These are phyloP conservation scores for Boletus patriciae DNA, from an alignment of 768 basidiomycete species.

Conservation along the genomic window DNA sequence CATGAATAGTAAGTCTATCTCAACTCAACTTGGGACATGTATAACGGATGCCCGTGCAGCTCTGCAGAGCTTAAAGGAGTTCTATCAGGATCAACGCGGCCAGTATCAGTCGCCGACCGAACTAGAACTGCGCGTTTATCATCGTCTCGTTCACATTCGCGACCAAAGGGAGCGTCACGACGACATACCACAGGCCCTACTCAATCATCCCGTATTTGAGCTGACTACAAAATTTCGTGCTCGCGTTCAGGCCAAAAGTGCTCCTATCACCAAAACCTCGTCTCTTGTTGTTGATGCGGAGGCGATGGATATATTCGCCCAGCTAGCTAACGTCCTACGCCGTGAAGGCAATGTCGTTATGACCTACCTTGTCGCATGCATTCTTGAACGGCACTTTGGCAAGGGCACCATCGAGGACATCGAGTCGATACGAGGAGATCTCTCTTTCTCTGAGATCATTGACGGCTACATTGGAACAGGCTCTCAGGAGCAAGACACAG, in stretches of 20 bases:
- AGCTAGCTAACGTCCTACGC: constrained; percentile 60
- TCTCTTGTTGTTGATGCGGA: constrained; percentile 59
- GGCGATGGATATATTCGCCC: constrained; percentile 64
- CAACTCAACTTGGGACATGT: not conserved
- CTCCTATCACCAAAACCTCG: constrained; percentile 70
- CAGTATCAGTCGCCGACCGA: constrained; percentile 76
- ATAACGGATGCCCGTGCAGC: constrained; percentile 49
- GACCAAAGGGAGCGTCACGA: constrained; percentile 78
- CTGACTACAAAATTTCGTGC: constrained; percentile 78
- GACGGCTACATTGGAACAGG: constrained; percentile 51
- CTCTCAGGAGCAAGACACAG: constrained; percentile 27
- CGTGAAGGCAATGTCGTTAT: constrained; percentile 65
- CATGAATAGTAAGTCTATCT: constrained; percentile 72
- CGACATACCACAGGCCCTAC: constrained; percentile 66
- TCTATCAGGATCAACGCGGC: constrained; percentile 80
- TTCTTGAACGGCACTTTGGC: constrained; percentile 84
- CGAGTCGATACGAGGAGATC: constrained; percentile 57
- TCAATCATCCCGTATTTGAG: constrained; percentile 73
- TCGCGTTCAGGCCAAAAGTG: constrained; percentile 77
- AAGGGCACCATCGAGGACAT: constrained; percentile 77
- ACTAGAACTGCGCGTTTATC: constrained; percentile 95
- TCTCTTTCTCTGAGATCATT: constrained; percentile 63
- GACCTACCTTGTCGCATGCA: constrained; percentile 87
- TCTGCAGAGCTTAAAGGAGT: constrained; percentile 88
- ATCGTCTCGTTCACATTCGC: constrained; percentile 87